phyloP scores from a whole-genome alignment of 2,329 filamentous ascomycete species.

The Trichophyton verrucosum region DNA sequence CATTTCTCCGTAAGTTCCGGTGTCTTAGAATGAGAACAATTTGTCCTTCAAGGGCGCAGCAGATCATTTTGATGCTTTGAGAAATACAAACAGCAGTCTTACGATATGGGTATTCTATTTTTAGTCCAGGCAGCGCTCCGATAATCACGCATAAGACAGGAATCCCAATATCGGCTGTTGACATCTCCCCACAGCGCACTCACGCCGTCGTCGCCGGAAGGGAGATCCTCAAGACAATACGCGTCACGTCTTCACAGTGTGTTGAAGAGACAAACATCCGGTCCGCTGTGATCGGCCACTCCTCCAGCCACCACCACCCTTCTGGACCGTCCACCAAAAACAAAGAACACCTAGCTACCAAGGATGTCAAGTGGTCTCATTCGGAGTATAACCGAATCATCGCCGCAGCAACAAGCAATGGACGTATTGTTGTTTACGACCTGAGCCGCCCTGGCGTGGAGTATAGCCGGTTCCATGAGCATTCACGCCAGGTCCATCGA shows the following conservation, averaged over 20 bases:
- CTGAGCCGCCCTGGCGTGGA: constrained; percentile 49
- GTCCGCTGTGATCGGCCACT: constrained; percentile 46
- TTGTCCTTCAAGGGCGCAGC: background rate
- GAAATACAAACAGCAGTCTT: background rate
- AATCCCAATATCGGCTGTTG: constrained; percentile 49
- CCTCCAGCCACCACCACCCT: constrained; percentile 40
- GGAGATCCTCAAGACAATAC: constrained; percentile 54
- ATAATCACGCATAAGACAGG: constrained; percentile 52
- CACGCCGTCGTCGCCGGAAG: constrained; percentile 54
- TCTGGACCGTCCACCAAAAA: constrained; percentile 37
- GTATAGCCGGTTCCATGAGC: constrained; percentile 50
- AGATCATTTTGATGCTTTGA: background rate
- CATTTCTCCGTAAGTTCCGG: constrained; percentile 25
- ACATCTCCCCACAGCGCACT: constrained; percentile 50
- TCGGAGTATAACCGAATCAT: constrained; percentile 48
- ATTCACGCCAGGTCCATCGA: constrained; percentile 53
- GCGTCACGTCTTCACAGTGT: constrained; percentile 44
- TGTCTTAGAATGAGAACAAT: background rate
- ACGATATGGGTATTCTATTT: background rate
- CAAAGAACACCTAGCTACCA: constrained; percentile 49
- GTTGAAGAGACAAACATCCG: constrained; percentile 53
- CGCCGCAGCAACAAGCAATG: constrained; percentile 52
- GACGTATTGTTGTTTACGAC: constrained; percentile 54
- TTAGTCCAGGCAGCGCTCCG: constrained; percentile 38
- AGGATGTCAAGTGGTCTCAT: constrained; percentile 57